Conservation (phyloP, 2,329 filamentous ascomycete genomes). For the Aspergillus sp. region DNA sequence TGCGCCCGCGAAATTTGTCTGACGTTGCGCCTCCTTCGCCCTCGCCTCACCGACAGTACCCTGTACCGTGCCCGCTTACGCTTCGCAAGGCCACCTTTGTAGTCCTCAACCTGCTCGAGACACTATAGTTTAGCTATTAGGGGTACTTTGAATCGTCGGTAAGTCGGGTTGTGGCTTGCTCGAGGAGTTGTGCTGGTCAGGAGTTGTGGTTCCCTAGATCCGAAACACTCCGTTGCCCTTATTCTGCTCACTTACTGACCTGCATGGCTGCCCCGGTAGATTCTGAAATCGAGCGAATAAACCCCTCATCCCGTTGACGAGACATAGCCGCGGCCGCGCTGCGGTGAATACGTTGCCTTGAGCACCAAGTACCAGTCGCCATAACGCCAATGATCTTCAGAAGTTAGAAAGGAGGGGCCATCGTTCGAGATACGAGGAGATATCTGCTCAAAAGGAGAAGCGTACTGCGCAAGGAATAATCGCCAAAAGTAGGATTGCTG, state of each 20-base stretch:
- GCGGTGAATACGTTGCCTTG: not conserved
- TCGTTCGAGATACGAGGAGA: not conserved
- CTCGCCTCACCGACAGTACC: constrained; percentile 19
- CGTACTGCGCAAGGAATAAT: not conserved
- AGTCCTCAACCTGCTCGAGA: not conserved
- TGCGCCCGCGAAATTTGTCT: constrained; percentile 19
- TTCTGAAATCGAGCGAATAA: not conserved
- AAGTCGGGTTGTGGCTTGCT: constrained; percentile 5
- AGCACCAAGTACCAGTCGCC: not conserved
- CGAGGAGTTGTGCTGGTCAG: constrained; percentile 7
- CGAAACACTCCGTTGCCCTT: constrained; percentile 6
- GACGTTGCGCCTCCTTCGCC: constrained; percentile 19
- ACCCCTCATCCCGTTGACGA: not conserved
- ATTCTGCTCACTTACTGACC: constrained; percentile 11
- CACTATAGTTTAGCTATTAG: not conserved
- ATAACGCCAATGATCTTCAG: not conserved
- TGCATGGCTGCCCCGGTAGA: not conserved
- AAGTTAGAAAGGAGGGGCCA: not conserved
- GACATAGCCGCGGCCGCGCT: not conserved
- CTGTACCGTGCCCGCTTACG: constrained; percentile 9
- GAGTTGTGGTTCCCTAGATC: constrained; percentile 12
- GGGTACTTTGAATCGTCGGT: not conserved
- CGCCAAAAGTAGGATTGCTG: constrained; percentile 5
- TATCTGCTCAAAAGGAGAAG: not conserved
- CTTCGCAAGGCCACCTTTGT: not conserved